A percentile compares a stretch with the other conserved stretches of the same genome.
These are phyloP conservation scores for Euphrasia confusa DNA, from an alignment of 257 asterid genomes.

Conservation along the genomic window DNA sequence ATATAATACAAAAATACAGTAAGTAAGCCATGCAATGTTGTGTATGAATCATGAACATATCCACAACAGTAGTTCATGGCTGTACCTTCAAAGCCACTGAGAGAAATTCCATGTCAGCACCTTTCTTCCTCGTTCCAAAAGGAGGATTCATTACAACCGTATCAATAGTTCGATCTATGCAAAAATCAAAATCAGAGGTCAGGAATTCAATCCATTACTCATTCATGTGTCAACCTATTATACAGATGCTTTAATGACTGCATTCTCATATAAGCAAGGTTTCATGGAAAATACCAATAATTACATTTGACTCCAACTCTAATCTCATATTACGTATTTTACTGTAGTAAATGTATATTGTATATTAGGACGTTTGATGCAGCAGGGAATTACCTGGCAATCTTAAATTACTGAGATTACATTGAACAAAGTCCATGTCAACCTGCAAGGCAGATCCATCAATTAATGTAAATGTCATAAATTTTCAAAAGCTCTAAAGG, in stretches of 20 bases:
- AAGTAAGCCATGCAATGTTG: constrained; percentile 8
- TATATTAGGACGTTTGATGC: neutral
- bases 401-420: constrained; percentile 56
- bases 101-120: constrained; percentile 93
- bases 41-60: neutral
- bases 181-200: constrained; percentile 22
- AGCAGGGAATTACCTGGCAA: constrained; percentile 53
- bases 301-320: neutral
- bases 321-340: neutral
- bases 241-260: neutral
- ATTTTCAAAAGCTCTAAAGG: neutral
- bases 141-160: constrained; percentile 98
- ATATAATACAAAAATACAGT: constrained; percentile 11
- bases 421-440: constrained; percentile 68
- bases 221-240: constrained; percentile 2
- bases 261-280: neutral
- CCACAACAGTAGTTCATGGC: constrained; percentile 6
- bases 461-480: constrained; percentile 5
- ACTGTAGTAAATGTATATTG: neutral
- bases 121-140: constrained; percentile 92
- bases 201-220: constrained; percentile 16
- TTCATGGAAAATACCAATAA: neutral
- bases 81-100: constrained; percentile 68
- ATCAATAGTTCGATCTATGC: constrained; percentile 55
- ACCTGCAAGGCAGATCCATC: constrained; percentile 43